These are phyloP conservation scores for Alternaria incomplexa DNA, from an alignment of 2,329 filamentous ascomycete species.

Conservation along the genomic window DNA sequence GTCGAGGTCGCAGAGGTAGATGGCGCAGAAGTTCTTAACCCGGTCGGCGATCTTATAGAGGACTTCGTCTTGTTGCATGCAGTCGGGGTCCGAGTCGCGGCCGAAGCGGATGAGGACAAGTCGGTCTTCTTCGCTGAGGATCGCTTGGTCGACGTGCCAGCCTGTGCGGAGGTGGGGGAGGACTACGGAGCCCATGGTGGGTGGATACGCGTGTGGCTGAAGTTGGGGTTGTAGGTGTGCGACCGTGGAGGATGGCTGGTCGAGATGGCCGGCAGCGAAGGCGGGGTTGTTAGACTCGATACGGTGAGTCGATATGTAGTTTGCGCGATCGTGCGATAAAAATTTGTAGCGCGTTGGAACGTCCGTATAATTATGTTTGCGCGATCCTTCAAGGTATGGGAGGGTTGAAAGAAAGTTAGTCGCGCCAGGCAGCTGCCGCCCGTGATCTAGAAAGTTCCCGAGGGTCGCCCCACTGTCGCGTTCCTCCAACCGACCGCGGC, in stretches of 20 bases:
- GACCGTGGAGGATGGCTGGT: not conserved
- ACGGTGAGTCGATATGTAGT: not conserved
- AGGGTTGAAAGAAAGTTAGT: not conserved
- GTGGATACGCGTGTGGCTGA: not conserved
- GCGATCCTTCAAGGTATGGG: not conserved
- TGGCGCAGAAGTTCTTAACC: conserved; percentile 85
- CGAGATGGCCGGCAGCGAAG: not conserved
- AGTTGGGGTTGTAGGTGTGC: not conserved
- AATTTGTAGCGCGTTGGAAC: not conserved
- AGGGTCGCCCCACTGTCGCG: not conserved
- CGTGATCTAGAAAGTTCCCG: conserved; percentile 1
- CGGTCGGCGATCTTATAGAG: conserved; percentile 92
- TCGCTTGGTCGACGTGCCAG: conserved; percentile 99
- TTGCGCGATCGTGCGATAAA: not conserved
- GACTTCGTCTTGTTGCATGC: conserved; percentile 86
- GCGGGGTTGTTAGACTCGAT: not conserved
- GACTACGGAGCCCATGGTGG: conserved; percentile 78
- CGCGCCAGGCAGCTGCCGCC: not conserved
- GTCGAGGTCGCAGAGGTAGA: conserved; percentile 90
- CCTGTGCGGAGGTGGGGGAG: conserved; percentile 89
- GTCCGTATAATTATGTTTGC: not conserved
- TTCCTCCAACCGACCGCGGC: too few species aligned
- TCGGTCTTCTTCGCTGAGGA: conserved; percentile 77
- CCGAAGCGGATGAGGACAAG: conserved; percentile 94
- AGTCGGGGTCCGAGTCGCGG: conserved; percentile 81